Base-by-base conservation (phyloP, 2,329 filamentous ascomycete species). In the Talaromyces sp. region DNA sequence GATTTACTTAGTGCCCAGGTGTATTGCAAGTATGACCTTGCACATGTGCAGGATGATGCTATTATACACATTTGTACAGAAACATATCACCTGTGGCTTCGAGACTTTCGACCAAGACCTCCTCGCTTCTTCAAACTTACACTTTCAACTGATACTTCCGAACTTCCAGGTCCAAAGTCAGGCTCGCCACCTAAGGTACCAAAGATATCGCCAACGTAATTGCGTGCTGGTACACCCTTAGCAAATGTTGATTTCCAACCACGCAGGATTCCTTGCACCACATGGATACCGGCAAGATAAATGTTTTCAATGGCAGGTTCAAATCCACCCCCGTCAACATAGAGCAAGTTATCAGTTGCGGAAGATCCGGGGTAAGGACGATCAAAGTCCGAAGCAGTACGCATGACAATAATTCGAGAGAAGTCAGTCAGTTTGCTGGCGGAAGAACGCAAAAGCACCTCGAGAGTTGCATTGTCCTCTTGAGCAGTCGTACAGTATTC, bases 161-260 rank as follows among this genome's bases (percentile, higher is more conserved):
- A 20, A 8, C 56, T 53, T 3, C 66, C 58, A 22, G 68, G 66
- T 0, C 86, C 86, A 68, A 88, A 89, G 65, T 88, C 84, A 0
- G 86, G 86, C 36, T 71, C 67, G 1, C 86, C 86, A 1, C 86
- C 86, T 3, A 90, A 71, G 9, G 82, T 86, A 13, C 86, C 87
- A 59, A 89, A 86, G 49, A 90, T 86, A 64, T 89, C 86, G 5
- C 87, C 87, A 33, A 90, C 73, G 62, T 90, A 90, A 63, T 89
- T 89, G 1, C 66, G 73, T 0, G 86, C 73, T 55, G 74, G 66
- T 35, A 90, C 70, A 2, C 88, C 88, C 1, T 66, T 57, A 32
- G 75, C 70, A 60, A 86, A 90, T 0, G 74, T 84, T 13, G 67
- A 67, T 36, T 85, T 73, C 88, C 88, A 91, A 3, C 75, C 78